phyloP scores from a whole-genome alignment of 2,329 filamentous ascomycete species.

The Cladosporium sp. region DNA sequence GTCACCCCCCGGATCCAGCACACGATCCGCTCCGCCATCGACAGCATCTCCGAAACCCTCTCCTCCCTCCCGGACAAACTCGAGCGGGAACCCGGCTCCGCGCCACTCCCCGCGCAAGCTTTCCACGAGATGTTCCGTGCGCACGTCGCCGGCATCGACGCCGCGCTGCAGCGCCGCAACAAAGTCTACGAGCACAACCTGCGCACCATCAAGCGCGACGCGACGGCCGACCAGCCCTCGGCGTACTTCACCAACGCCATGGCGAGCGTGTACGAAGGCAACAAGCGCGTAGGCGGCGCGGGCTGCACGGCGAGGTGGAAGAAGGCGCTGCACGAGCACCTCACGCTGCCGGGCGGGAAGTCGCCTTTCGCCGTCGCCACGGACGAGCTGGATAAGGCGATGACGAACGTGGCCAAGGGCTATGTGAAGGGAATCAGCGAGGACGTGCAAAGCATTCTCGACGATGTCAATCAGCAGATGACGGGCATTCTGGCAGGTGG shows the following conservation, averaged over 20 bases:
- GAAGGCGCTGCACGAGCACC: background rate
- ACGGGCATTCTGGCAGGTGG: background rate
- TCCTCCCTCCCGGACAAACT: background rate
- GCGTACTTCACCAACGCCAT: constrained; percentile 15
- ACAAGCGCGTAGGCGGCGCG: constrained; percentile 8
- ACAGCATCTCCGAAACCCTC: background rate
- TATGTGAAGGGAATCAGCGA: background rate
- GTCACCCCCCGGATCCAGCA: background rate
- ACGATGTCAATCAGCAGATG: background rate
- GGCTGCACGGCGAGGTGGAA: background rate
- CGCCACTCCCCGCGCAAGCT: background rate
- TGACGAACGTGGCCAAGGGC: fast-evolving
- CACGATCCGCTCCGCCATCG: background rate
- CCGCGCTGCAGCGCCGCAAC: background rate
- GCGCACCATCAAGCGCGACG: constrained; percentile 13
- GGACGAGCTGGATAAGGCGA: background rate
- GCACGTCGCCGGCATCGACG: background rate
- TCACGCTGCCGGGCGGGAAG: background rate
- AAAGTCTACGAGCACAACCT: background rate
- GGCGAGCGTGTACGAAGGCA: constrained; percentile 6
- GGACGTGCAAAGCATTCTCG: background rate
- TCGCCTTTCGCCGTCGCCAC: background rate
- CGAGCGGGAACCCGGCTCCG: background rate
- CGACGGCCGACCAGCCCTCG: background rate
- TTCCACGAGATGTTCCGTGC: background rate